Percentiles rank a stretch among this genome's conserved stretches.
These are phyloP conservation scores for Fraxinus latifolia DNA, from an alignment of 305 asterid genomes.

Conservation along the genomic window DNA sequence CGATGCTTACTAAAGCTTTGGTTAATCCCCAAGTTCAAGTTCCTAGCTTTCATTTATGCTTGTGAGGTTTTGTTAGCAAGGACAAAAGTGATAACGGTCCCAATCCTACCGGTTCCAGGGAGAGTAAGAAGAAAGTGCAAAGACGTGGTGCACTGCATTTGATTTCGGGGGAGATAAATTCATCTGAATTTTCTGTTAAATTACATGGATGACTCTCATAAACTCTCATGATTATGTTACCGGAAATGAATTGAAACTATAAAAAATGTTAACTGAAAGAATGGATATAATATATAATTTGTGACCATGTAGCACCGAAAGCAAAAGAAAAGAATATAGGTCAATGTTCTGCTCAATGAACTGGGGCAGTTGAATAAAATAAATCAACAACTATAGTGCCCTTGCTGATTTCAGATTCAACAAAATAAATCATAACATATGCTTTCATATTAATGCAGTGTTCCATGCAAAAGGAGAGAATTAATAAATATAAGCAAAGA, in stretches of 20 bases:
- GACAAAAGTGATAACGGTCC: neutral
- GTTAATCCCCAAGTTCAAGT: neutral
- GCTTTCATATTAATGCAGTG: neutral
- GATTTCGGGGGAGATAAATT: neutral
- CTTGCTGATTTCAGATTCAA: neutral
- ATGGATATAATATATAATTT: neutral
- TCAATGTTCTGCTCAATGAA: neutral
- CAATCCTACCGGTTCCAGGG: neutral
- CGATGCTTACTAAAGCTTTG: neutral
- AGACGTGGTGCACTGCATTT: neutral
- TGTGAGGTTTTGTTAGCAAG: neutral
- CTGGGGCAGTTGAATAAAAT: neutral
- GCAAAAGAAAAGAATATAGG: neutral
- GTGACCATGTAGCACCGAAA: neutral
- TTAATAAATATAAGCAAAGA: neutral
- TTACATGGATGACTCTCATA: neutral
- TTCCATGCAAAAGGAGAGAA: neutral
- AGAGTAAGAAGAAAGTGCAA: neutral
- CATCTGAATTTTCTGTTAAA: neutral
- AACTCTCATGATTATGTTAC: neutral
- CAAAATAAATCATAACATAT: neutral
- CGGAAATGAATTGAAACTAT: neutral
- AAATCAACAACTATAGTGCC: neutral
- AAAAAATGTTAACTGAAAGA: neutral
- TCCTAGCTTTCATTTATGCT: neutral